Conservation (phyloP, 805 yeast species). For the Sugiyamaella americana region DNA sequence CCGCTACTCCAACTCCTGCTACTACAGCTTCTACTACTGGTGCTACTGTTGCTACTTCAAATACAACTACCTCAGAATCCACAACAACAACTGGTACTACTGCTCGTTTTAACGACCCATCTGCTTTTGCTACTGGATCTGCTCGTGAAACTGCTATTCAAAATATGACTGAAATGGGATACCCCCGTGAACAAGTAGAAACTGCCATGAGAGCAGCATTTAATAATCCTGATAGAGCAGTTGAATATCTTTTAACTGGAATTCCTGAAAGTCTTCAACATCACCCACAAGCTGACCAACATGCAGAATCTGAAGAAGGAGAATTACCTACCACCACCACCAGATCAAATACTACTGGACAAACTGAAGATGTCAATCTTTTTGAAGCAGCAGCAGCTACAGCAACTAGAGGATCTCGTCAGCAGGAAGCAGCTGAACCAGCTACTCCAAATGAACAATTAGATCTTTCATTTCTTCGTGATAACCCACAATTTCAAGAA, state of each 20-base stretch:
- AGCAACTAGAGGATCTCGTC: slow-evolving; percentile 13
- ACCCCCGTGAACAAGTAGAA: slow-evolving; percentile 79
- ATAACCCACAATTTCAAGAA: slow-evolving; percentile 40
- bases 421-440: slow-evolving; percentile 38
- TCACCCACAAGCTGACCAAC: slow-evolving; percentile 14
- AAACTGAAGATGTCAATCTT: slow-evolving; percentile 34
- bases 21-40: slow-evolving; percentile 27
- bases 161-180: slow-evolving; percentile 94
- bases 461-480: slow-evolving; percentile 35
- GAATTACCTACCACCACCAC: slow-evolving; percentile 13
- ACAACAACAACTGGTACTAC: slow-evolving; percentile 24
- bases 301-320: slow-evolving; percentile 1
- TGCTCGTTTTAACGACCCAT: slow-evolving; percentile 30
- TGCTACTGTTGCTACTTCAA: slow-evolving; percentile 22
- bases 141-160: slow-evolving; percentile 72
- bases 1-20: slow-evolving; percentile 26
- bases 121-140: slow-evolving; percentile 57
- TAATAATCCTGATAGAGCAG: slow-evolving; percentile 97
- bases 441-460: slow-evolving; percentile 29
- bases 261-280: slow-evolving; percentile 61
- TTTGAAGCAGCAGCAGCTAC: slow-evolving; percentile 33
- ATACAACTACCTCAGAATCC: slow-evolving; percentile 16
- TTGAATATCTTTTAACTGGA: slow-evolving; percentile 87
- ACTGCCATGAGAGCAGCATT: slow-evolving; percentile 90
- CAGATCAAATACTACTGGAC: slow-evolving; percentile 21